Conservation (phyloP, 257 asterid species). For the Mitragyna speciosa region DNA sequence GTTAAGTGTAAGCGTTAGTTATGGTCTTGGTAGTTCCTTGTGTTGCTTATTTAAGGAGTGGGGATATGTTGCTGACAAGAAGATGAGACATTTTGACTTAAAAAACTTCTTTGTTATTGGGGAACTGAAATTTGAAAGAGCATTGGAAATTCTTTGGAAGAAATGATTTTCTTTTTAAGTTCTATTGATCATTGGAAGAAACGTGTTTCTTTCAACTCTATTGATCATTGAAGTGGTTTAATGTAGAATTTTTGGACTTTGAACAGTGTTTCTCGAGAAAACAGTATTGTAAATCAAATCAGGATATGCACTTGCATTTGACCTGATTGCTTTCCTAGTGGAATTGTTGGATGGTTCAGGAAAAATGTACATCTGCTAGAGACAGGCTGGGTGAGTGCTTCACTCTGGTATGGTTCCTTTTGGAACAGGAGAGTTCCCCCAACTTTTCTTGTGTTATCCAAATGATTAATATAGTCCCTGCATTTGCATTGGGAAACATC, state of each 20-base stretch:
- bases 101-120: not conserved
- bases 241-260: not conserved
- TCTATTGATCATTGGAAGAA: not conserved
- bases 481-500: too few species aligned
- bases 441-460: too few species aligned
- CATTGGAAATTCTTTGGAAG: not conserved
- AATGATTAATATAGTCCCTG: too few species aligned
- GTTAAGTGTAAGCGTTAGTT: constrained; percentile 34
- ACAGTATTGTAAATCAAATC: too few species aligned
- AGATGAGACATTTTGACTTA: not conserved
- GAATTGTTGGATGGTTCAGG: too few species aligned
- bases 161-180: not conserved
- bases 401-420: too few species aligned
- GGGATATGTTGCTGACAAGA: not conserved
- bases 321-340: not conserved
- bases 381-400: too few species aligned
- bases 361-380: too few species aligned
- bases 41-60: not conserved
- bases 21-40: not conserved
- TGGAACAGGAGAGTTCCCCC: too few species aligned
- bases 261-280: not conserved
- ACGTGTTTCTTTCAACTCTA: too few species aligned
- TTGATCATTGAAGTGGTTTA: not conserved
- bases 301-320: not conserved
- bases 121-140: not conserved